Evolutionary conservation across 176 grass and related monocot species (phyloP).

Genomic region (Zizania latifolia): DNA sequence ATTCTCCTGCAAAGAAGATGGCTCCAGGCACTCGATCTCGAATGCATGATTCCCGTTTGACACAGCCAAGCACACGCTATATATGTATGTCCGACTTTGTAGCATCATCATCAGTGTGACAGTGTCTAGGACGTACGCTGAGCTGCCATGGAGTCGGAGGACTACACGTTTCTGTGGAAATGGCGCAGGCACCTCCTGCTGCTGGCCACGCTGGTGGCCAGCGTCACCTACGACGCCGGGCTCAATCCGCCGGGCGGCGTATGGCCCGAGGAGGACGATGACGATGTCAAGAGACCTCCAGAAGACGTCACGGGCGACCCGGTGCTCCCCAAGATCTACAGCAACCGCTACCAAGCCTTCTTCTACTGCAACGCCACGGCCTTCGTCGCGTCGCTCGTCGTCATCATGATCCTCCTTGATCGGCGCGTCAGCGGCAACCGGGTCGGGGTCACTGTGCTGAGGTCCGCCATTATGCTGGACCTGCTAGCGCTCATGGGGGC

Average conservation of each 20-base stretch:
- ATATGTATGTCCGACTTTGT: no score
- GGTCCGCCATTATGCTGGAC: background rate
- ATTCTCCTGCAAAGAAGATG: background rate
- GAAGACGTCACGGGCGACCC: background rate
- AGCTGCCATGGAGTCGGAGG: background rate
- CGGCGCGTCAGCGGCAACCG: background rate
- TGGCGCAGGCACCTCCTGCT: constrained; percentile 37
- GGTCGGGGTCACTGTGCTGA: background rate
- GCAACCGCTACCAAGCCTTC: background rate
- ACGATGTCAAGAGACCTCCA: no score
- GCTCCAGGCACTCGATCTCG: background rate
- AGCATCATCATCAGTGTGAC: no score
- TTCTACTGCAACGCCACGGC: constrained; percentile 7
- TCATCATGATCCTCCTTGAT: constrained; percentile 6
- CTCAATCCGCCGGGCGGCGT: constrained; percentile 36
- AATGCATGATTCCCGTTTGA: no score
- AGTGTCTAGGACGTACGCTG: background rate
- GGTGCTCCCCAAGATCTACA: background rate
- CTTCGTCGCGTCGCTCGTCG: background rate
- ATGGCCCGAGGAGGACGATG: background rate
- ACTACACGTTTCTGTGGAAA: background rate
- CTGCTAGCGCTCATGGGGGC: background rate
- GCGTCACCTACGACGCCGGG: constrained; percentile 23
- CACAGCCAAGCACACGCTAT: no score
- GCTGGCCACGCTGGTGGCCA: constrained; percentile 26